Evolutionary conservation across 192 early-diverging fungal genomes (phyloP).

Genomic region (Chytriomyces sp.): DNA sequence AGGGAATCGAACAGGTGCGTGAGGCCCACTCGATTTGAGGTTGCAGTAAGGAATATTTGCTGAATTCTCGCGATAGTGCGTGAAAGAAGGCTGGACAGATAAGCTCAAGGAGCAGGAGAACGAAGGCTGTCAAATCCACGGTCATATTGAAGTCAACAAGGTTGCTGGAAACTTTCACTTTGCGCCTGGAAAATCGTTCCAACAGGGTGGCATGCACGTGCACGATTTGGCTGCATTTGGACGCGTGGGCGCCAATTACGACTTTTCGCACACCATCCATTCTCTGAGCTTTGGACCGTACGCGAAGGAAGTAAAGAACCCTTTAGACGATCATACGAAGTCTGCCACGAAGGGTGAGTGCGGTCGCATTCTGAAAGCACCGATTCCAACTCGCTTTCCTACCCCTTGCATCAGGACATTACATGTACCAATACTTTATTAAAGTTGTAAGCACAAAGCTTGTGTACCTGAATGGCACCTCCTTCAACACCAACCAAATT

Average conservation of each 20-base stretch:
- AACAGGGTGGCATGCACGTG: conserved; percentile 70
- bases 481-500: conserved; percentile 90
- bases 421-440: conserved; percentile 88
- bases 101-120: conserved; percentile 74
- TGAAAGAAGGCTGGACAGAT: conserved; percentile 79
- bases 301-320: conserved; percentile 57
- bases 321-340: conserved; percentile 68
- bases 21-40: background rate
- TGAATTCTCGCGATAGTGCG: conserved; percentile 56
- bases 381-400: background rate
- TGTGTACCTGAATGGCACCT: conserved; percentile 65
- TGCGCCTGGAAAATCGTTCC: conserved; percentile 82
- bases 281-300: conserved; percentile 76
- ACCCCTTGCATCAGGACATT: conserved; percentile 45
- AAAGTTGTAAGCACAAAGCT: conserved; percentile 92
- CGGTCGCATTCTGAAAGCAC: background rate
- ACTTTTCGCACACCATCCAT: conserved; percentile 83
- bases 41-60: background rate
- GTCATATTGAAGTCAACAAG: conserved; percentile 83
- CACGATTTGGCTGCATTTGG: conserved; percentile 73
- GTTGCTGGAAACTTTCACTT: conserved; percentile 93
- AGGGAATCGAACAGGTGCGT: conserved; percentile 77
- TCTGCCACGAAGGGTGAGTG: conserved; percentile 49
- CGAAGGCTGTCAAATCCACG: conserved; percentile 89
- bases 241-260: conserved; percentile 55